Evolutionary conservation across 805 yeast genomes (phyloP), one percentile per base, ranked within the genome.

Genomic region (Metschnikowia baotianmanensis): DNA sequence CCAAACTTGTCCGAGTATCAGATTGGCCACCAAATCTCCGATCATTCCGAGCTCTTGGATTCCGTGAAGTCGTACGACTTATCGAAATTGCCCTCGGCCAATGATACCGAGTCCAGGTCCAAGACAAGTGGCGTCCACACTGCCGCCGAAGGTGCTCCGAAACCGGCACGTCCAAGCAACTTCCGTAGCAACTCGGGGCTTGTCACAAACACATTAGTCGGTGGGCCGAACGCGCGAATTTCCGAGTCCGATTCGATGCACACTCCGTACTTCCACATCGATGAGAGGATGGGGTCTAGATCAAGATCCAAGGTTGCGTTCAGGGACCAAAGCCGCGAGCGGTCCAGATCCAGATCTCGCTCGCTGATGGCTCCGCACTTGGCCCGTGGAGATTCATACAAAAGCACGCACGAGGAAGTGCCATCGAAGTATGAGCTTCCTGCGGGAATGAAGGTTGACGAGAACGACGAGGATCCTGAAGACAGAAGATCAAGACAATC

Each of bases 361-460:
- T 44, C 59, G 6, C 36, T 40, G 16, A 29, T 45, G 38, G 27
- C 53, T 2, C 46, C 52, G 4, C 86, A 83, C 61, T 67, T 84
- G 52, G 90, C 91, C 2, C 71, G 85, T 46, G 93, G 91, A 26
- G 90, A 83, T 48, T 80, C 89, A 1, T 83, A 83, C 56, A 85
- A 82, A 52, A 74, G 76, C 52, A 77, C 80, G 9, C 67, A 71
- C 35, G 60, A 61, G 12, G 74, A 71, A 34, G 71, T 71, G 36
- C 77, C 73, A 21, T 54, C 66, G 13, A 65, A 63, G 40, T 71
- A 68, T 43, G 69, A 69, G 44, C 61, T 69, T 34, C 74, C 74
- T 16, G 65, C 74, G 1, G 69, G 59, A 34, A 58, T 69, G 41
- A 52, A 50, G 6, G 46, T 48, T 17, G 53, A 48, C 5, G 50